phyloP scores from a whole-genome alignment of 2,329 filamentous ascomycete genomes.

The Aspergillus versicolor region DNA sequence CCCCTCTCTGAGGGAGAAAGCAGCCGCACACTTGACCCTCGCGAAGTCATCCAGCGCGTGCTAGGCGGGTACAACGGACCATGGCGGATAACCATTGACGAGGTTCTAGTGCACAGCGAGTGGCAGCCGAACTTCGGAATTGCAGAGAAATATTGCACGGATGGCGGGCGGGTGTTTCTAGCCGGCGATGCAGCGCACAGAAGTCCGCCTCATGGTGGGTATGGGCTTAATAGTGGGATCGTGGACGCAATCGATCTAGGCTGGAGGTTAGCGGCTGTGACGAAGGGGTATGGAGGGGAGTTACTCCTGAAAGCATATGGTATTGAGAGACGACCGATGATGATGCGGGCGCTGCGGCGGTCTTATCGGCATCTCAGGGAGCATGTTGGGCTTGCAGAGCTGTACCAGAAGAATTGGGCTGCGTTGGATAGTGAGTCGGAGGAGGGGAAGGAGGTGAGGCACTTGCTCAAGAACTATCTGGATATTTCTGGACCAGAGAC shows the following conservation, averaged over 20 bases:
- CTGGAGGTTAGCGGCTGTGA: slow-evolving; percentile 34
- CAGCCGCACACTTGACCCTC: slow-evolving; percentile 19
- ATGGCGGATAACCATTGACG: slow-evolving; percentile 31
- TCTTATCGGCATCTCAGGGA: slow-evolving; percentile 17
- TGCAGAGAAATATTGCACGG: slow-evolving; percentile 23
- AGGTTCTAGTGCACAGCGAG: slow-evolving; percentile 30
- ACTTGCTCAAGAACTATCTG: neutral
- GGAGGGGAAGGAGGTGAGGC: neutral
- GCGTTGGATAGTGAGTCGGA: neutral
- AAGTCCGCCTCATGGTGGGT: slow-evolving; percentile 36
- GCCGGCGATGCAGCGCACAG: slow-evolving; percentile 37
- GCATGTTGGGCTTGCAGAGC: slow-evolving; percentile 8
- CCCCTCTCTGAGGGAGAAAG: slow-evolving; percentile 14
- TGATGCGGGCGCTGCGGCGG: slow-evolving; percentile 25
- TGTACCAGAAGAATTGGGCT: neutral
- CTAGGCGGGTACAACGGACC: slow-evolving; percentile 20
- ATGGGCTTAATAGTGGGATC: slow-evolving; percentile 41
- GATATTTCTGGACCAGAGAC: slow-evolving; percentile 13
- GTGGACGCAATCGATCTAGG: slow-evolving; percentile 36
- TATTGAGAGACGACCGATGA: slow-evolving; percentile 28
- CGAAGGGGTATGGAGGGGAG: slow-evolving; percentile 25
- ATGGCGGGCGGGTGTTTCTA: slow-evolving; percentile 25
- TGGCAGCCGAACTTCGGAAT: slow-evolving; percentile 33
- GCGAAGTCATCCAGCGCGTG: slow-evolving; percentile 21
- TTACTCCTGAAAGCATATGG: slow-evolving; percentile 29